Conservation (phyloP, 495 filamentous ascomycete genomes). For the Aspergillus indologenus region DNA sequence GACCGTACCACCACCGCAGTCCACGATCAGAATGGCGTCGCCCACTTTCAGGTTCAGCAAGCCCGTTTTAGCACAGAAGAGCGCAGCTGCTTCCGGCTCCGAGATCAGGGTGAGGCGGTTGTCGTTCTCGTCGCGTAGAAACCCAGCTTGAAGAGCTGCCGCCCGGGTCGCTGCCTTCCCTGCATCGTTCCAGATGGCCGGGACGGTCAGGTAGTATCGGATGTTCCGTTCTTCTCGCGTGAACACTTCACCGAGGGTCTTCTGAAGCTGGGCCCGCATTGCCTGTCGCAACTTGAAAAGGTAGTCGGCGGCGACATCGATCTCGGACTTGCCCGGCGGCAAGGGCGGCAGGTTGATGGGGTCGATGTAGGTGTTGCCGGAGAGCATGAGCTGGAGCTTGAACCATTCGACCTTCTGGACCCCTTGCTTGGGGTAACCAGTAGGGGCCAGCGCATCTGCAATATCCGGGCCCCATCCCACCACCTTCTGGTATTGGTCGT, state of each 20-base stretch:
- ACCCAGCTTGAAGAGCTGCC: slow-evolving; percentile 74
- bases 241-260: slow-evolving; percentile 73
- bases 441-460: slow-evolving; percentile 72
- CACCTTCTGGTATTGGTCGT: slow-evolving; percentile 79
- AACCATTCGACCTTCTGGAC: slow-evolving; percentile 86
- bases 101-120: slow-evolving; percentile 72
- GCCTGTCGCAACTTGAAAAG: slow-evolving; percentile 76
- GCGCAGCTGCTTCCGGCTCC: slow-evolving; percentile 73
- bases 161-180: slow-evolving; percentile 75
- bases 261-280: slow-evolving; percentile 72
- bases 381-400: slow-evolving; percentile 78
- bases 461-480: slow-evolving; percentile 82
- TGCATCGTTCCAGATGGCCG: slow-evolving; percentile 79
- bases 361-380: slow-evolving; percentile 78
- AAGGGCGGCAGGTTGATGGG: slow-evolving; percentile 77
- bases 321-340: slow-evolving; percentile 74
- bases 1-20: slow-evolving; percentile 77
- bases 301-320: slow-evolving; percentile 77
- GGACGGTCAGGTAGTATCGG: slow-evolving; percentile 71
- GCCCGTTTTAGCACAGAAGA: slow-evolving; percentile 78
- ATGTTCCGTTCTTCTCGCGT: slow-evolving; percentile 78
- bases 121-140: slow-evolving; percentile 73
- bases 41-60: slow-evolving; percentile 72
- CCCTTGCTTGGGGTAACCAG: slow-evolving; percentile 74
- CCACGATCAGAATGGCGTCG: slow-evolving; percentile 74